Evolutionary conservation across 345 rosid species (phyloP), one percentile per base, ranked within the genome.

Genomic region (Dipteronia dyeriana): DNA sequence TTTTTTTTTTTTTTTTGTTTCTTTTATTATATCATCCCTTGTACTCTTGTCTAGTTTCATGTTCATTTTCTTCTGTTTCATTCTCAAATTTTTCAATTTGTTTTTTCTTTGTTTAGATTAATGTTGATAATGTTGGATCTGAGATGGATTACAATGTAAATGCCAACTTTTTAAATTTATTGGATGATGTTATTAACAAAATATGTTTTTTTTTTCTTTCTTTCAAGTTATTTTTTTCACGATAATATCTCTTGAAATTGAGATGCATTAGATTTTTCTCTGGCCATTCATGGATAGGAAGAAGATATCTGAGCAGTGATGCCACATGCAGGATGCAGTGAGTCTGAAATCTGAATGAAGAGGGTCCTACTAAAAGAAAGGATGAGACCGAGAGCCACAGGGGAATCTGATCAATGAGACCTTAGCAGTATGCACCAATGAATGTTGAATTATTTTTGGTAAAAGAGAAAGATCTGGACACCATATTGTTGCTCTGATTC

Each of bases 241-340:
- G 70, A 17, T 66, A 34, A 34, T 3, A 19, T 54, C 2, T 23
- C 16, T 54, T 56, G 38, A 26, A 23, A 57, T 57, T 20, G 62
- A 38, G 67, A 57, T 26, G 54, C 79, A 73, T 20, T 59, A 59
- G 63, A 59, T 69, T 70, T 65, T 34, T 66, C 70, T 68, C 5
- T 68, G 43, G 64, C n/a, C 45, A 68, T n/a, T 60, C 43, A 23
- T n/a, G 34, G 61, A 76, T 66, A 57, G 65, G 73, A 73, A 81
- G 43, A 23, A 65, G 75, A 59, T 47, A 53, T 71, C 70, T 51
- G 71, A 75, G 80, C 62, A 79, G 80, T 45, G 60, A 72, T 56
- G 74, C 78, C 88, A 88, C 88, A 86, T 88, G 89, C 84, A 80
- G 60, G 26, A 75, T 66, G 80, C 86, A 80, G 83, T 53, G 38